These are phyloP conservation scores for Phenoliferia sp. DNA, from an alignment of 1,284 basidiomycete species.

Conservation along the genomic window DNA sequence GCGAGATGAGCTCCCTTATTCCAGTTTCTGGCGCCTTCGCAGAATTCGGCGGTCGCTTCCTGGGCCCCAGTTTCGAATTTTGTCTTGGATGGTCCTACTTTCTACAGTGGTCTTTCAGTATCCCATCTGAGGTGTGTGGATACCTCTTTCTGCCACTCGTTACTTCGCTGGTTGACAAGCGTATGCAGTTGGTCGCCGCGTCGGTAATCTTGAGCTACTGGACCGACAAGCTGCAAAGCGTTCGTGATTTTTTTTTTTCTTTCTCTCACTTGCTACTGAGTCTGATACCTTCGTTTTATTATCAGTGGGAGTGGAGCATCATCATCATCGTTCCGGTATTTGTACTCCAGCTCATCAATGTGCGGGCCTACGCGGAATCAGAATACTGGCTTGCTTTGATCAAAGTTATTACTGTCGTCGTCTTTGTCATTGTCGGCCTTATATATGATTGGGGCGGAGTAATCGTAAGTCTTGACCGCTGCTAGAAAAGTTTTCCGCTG, in stretches of 20 bases:
- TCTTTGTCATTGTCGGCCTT: conserved; percentile 24
- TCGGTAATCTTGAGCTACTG: background rate
- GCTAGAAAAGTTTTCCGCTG: background rate
- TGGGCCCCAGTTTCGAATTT: conserved; percentile 15
- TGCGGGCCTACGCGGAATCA: conserved; percentile 11
- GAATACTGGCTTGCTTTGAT: conserved; percentile 15
- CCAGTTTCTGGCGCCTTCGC: conserved; percentile 18
- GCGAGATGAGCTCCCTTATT: conserved; percentile 19
- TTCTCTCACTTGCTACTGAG: conserved; percentile 1
- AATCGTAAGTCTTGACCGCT: conserved; percentile 37
- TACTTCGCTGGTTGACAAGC: background rate
- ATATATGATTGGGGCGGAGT: conserved; percentile 56
- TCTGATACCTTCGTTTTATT: conserved; percentile 11
- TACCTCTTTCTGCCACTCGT: background rate
- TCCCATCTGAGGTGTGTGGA: conserved; percentile 13
- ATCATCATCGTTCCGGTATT: conserved; percentile 29
- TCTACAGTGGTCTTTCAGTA: conserved; percentile 19
- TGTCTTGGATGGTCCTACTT: conserved; percentile 18
- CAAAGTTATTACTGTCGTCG: conserved; percentile 23
- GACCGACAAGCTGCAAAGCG: background rate
- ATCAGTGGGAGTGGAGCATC: conserved; percentile 17
- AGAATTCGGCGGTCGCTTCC: conserved; percentile 13
- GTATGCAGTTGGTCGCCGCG: background rate
- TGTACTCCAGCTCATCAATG: conserved; percentile 14
- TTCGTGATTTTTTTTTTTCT: background rate